Evolutionary conservation across 2,329 filamentous ascomycete genomes (phyloP).

Genomic region (Pseudogymnoascus verrucosus): DNA sequence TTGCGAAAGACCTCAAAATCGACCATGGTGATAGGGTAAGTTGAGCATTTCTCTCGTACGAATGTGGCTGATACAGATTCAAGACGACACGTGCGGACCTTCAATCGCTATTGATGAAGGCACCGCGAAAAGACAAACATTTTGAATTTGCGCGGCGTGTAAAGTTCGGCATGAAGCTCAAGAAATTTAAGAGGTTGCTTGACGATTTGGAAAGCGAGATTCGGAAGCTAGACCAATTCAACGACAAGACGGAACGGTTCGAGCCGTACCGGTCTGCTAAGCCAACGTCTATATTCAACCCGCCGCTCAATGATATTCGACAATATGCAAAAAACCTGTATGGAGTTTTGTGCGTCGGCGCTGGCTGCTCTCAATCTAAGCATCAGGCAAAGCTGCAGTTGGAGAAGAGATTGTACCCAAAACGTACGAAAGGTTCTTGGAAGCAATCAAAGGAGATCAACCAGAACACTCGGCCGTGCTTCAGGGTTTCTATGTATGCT

Average conservation of each 20-base stretch:
- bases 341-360: background rate
- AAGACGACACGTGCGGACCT: constrained; percentile 5
- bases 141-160: background rate
- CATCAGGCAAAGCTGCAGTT: constrained; percentile 6
- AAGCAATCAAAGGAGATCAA: background rate
- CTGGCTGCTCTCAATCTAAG: background rate
- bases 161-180: background rate
- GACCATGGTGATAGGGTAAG: background rate
- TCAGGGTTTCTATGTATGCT: background rate
- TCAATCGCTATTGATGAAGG: background rate
- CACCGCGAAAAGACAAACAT: background rate
- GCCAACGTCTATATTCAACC: constrained; percentile 1
- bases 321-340: background rate
- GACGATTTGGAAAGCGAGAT: background rate
- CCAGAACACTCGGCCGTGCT: background rate
- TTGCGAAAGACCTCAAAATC: constrained; percentile 2
- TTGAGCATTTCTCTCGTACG: background rate
- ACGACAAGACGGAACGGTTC: constrained; percentile 1
- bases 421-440: background rate
- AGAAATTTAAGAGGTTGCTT: constrained; percentile 1
- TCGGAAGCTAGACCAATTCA: background rate
- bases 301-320: background rate
- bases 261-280: background rate
- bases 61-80: background rate
- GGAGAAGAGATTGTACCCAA: constrained; percentile 1